Evolutionary conservation across 208 protist species (phyloP).

Genomic region (Leishmania tarentolae): DNA sequence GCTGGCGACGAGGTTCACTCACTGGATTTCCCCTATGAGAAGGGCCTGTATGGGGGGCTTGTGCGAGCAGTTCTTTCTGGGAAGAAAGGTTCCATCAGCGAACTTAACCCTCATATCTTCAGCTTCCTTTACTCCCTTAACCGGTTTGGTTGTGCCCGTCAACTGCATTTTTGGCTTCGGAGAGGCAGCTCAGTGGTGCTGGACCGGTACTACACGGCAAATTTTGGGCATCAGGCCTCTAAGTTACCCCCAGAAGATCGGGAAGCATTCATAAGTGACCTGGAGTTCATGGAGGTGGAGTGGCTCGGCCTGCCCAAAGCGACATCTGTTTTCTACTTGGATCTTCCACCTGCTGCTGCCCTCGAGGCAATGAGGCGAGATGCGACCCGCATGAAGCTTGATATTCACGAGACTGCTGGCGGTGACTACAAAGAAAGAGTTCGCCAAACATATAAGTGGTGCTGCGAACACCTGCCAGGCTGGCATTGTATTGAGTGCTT

Average conservation of each 20-base stretch:
- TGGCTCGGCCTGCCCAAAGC: constrained; percentile 82
- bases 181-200: constrained; percentile 74
- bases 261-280: constrained; percentile 57
- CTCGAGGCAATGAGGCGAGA: constrained; percentile 78
- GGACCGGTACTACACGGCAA: constrained; percentile 92
- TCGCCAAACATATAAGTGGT: constrained; percentile 79
- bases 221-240: constrained; percentile 91
- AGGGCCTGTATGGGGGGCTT: constrained; percentile 68
- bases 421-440: constrained; percentile 81
- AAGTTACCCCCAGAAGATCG: constrained; percentile 77
- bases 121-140: constrained; percentile 91
- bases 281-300: constrained; percentile 70
- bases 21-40: constrained; percentile 90
- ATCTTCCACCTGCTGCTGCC: constrained; percentile 74
- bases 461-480: constrained; percentile 57
- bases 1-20: constrained; percentile 37
- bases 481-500: constrained; percentile 72
- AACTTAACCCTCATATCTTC: constrained; percentile 85
- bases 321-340: constrained; percentile 80
- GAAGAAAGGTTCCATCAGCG: constrained; percentile 72
- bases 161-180: constrained; percentile 67
- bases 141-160: constrained; percentile 66
- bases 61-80: constrained; percentile 85
- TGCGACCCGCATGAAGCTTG: constrained; percentile 64
- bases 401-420: constrained; percentile 91